A percentile compares a stretch with the other conserved stretches of the same genome.
Evolutionary conservation across 345 rosid species (phyloP).

Genomic region (Bruguiera parviflora): DNA sequence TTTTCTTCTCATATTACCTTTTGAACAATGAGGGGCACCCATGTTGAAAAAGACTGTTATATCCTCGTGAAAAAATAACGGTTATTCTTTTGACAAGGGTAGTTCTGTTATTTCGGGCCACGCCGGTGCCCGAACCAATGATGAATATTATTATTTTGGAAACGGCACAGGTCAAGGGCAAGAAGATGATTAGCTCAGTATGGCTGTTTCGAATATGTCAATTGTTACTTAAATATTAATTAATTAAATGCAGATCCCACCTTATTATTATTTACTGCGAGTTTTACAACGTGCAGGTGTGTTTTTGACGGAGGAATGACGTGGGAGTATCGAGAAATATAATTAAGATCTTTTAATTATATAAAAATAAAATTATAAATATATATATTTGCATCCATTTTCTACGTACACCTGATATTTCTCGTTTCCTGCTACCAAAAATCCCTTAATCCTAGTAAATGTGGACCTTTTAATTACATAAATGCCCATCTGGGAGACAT

Average conservation of each 20-base stretch:
- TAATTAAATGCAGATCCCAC: slow-evolving; percentile 11
- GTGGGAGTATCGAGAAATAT: no score
- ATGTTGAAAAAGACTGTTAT: slow-evolving; percentile 17
- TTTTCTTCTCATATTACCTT: no score
- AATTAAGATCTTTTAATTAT: no score
- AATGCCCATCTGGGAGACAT: neutral
- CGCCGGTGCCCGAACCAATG: slow-evolving; percentile 15
- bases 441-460: slow-evolving; percentile 1
- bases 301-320: no score
- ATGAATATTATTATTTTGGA: slow-evolving; percentile 25
- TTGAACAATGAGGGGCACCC: neutral
- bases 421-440: slow-evolving; percentile 2
- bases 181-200: slow-evolving; percentile 5
- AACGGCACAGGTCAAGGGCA: slow-evolving; percentile 23
- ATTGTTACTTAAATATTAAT: slow-evolving; percentile 9
- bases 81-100: slow-evolving; percentile 3
- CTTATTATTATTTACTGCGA: neutral
- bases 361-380: no score
- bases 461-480: neutral
- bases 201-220: slow-evolving; percentile 25
- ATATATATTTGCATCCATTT: no score
- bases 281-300: no score
- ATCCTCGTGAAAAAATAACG: neutral
- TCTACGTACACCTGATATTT: no score
- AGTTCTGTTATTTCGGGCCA: neutral